Evolutionary conservation across 2,329 filamentous ascomycete species (phyloP).

Genomic region (Fusarium globosum): DNA sequence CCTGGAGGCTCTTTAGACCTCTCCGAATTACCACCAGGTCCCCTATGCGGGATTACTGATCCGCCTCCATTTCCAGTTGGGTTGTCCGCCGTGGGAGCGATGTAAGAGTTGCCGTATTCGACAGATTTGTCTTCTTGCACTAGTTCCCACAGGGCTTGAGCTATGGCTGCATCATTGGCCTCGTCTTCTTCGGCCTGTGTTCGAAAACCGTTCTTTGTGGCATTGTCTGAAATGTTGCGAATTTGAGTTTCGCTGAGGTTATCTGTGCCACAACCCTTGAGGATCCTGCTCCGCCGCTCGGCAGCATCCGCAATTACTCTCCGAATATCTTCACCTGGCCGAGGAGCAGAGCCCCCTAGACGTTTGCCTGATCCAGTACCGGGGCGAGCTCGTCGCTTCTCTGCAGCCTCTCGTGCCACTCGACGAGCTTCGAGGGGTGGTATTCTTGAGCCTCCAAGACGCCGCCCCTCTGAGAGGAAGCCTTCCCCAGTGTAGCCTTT

Average conservation of each 20-base stretch:
- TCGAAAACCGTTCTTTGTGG: conserved; percentile 77
- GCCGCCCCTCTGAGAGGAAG: conserved; percentile 80
- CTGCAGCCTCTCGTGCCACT: conserved; percentile 77
- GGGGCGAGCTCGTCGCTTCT: conserved; percentile 70
- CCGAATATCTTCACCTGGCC: conserved; percentile 74
- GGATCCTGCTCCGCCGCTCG: conserved; percentile 73
- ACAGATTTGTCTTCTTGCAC: conserved; percentile 79
- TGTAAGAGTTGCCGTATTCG: conserved; percentile 66
- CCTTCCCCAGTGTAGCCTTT: conserved; percentile 94
- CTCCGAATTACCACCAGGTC: conserved; percentile 9
- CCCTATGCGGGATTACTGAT: conserved; percentile 43
- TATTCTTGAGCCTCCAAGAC: conserved; percentile 75
- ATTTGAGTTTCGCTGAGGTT: conserved; percentile 75
- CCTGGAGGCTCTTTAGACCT: conserved; percentile 32
- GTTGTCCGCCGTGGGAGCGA: conserved; percentile 60
- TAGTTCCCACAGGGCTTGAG: conserved; percentile 86
- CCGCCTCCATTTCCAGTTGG: conserved; percentile 59
- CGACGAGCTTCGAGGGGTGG: conserved; percentile 79
- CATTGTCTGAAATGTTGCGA: conserved; percentile 70
- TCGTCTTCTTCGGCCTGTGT: conserved; percentile 90
- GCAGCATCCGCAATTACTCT: conserved; percentile 78
- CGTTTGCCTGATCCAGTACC: conserved; percentile 76
- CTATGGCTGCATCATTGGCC: conserved; percentile 87
- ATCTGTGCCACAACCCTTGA: conserved; percentile 80
- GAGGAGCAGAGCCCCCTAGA: conserved; percentile 71